phyloP scores from a whole-genome alignment of 2,329 filamentous ascomycete genomes.

The Raffaelea arxii region DNA sequence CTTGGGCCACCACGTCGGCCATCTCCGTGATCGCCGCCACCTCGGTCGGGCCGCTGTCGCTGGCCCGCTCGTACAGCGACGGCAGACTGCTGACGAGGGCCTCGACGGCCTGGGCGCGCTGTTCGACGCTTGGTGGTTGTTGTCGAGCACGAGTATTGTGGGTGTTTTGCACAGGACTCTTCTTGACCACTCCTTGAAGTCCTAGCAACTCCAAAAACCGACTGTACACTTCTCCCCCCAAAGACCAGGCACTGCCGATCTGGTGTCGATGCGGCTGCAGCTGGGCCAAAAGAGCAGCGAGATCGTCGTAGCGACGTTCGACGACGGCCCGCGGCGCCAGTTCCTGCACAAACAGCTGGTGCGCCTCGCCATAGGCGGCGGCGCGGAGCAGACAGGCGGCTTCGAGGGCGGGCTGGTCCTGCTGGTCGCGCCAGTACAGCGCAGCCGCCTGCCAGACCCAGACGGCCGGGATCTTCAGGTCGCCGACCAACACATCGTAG shows the following conservation, averaged over 20 bases:
- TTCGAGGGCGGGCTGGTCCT: slow-evolving; percentile 59
- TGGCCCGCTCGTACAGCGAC: slow-evolving; percentile 37
- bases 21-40: slow-evolving; percentile 75
- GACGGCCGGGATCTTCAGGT: slow-evolving; percentile 58
- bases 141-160: slow-evolving; percentile 9
- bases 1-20: slow-evolving; percentile 60
- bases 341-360: slow-evolving; percentile 67
- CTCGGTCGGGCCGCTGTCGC: slow-evolving; percentile 36
- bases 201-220: slow-evolving; percentile 46
- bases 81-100: slow-evolving; percentile 47
- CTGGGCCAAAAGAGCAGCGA: slow-evolving; percentile 49
- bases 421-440: slow-evolving; percentile 65
- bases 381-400: slow-evolving; percentile 74
- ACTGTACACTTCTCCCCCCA: slow-evolving; percentile 71
- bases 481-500: slow-evolving; percentile 42
- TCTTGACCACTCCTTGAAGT: slow-evolving; percentile 22
- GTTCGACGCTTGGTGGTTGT: slow-evolving; percentile 8
- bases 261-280: slow-evolving; percentile 55
- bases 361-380: slow-evolving; percentile 67
- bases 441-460: slow-evolving; percentile 90
- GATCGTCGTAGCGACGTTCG: slow-evolving; percentile 62
- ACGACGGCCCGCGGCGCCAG: slow-evolving; percentile 79
- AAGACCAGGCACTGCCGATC: slow-evolving; percentile 65
- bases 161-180: neutral
- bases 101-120: slow-evolving; percentile 33